Evolutionary conservation across 2,329 filamentous ascomycete species (phyloP).

Genomic region (Monilinia polystroma): DNA sequence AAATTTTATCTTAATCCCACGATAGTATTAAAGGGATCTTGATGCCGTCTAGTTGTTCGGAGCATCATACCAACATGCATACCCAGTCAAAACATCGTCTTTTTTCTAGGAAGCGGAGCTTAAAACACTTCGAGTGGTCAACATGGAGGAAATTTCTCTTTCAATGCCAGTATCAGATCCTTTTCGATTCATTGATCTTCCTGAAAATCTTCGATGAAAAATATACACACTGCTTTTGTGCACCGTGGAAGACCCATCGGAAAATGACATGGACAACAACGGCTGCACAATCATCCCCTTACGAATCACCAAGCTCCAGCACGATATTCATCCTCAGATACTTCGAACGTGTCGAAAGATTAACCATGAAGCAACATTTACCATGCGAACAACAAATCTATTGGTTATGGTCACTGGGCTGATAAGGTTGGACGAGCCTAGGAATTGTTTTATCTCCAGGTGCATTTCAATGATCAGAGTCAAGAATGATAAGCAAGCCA

Average conservation of each 20-base stretch:
- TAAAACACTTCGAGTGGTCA: not conserved
- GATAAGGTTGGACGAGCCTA: slow-evolving; percentile 1
- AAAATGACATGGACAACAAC: not conserved
- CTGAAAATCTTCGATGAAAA: not conserved
- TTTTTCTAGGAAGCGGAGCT: not conserved
- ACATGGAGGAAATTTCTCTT: not conserved
- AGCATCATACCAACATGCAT: not conserved
- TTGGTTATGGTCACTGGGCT: slow-evolving; percentile 1
- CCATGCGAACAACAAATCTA: not conserved
- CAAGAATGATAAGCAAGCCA: not conserved
- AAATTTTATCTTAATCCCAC: not conserved
- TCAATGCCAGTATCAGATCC: not conserved
- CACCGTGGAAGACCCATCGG: slow-evolving; percentile 1
- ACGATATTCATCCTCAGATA: slow-evolving; percentile 5
- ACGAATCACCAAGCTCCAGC: slow-evolving; percentile 2
- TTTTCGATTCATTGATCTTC: slow-evolving; percentile 3
- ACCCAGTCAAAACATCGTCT: not conserved
- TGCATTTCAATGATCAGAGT: not conserved
- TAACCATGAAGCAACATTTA: not conserved
- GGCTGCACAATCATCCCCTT: not conserved
- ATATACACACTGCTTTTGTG: slow-evolving; percentile 10
- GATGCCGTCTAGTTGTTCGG: not conserved
- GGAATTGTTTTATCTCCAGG: slow-evolving; percentile 1
- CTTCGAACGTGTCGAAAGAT: slow-evolving; percentile 13
- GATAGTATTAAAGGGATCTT: not conserved